These are phyloP conservation scores for Acanthamoeba culbertsoni DNA, from an alignment of 208 protist genomes.

Conservation along the genomic window DNA sequence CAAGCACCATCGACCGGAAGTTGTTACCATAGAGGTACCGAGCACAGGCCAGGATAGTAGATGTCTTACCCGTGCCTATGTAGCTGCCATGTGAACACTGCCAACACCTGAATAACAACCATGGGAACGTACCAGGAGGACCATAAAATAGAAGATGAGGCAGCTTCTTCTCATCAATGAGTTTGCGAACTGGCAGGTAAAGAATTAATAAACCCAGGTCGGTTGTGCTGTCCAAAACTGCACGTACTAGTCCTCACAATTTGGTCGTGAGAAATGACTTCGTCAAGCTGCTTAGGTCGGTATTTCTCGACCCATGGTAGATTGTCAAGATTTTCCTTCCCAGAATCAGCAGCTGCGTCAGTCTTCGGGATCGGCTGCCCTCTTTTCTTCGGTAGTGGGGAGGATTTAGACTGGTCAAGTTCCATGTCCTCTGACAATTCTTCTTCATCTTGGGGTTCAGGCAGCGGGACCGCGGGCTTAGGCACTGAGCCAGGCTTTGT, in stretches of 20 bases:
- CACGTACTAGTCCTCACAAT: constrained; percentile 86
- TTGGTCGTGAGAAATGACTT: constrained; percentile 92
- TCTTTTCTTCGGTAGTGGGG: too few species aligned
- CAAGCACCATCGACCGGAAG: constrained; percentile 83
- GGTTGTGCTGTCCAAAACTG: neutral
- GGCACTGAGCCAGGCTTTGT: neutral
- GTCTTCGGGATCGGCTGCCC: neutral
- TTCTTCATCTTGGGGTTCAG: neutral
- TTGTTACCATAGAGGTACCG: constrained; percentile 93
- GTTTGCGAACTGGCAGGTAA: constrained; percentile 66
- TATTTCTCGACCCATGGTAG: constrained; percentile 96
- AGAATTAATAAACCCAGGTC: neutral
- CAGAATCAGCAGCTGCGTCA: neutral
- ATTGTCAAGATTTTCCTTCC: neutral
- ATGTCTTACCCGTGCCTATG: constrained; percentile 88
- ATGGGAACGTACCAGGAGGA: constrained; percentile 84
- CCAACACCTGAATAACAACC: neutral
- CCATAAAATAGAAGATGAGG: constrained; percentile 99
- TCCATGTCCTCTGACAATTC: neutral
- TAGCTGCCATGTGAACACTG: neutral
- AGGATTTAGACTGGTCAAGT: neutral
- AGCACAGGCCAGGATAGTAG: constrained; percentile 90
- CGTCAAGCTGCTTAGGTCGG: constrained; percentile 87
- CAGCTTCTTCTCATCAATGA: constrained; percentile 92
- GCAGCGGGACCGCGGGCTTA: neutral